Conservation (phyloP, 768 basidiomycete genomes). For the Pisolithus tinctorius region DNA sequence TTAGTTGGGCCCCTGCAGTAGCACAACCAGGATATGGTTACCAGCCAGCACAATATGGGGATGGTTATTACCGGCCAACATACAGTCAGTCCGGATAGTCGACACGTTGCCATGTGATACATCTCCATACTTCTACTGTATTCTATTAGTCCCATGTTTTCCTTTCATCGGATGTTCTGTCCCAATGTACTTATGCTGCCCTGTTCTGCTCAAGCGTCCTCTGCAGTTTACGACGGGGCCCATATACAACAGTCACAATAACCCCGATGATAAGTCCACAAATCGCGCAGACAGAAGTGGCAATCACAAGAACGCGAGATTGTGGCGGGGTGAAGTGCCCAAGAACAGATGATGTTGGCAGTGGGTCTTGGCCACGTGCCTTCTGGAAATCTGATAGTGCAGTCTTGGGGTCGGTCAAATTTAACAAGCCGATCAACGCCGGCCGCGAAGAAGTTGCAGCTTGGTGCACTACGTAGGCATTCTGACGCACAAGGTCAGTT, state of each 20-base stretch:
- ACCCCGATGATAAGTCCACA: conserved; percentile 34
- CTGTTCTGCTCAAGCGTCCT: conserved; percentile 3
- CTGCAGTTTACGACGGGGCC: neutral
- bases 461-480: conserved; percentile 48
- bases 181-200: conserved; percentile 4
- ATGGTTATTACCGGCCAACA: conserved; percentile 27
- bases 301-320: conserved; percentile 8
- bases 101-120: neutral
- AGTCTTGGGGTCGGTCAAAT: conserved; percentile 32
- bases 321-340: conserved; percentile 10
- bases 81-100: conserved; percentile 15
- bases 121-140: neutral
- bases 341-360: conserved; percentile 16
- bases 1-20: conserved; percentile 31
- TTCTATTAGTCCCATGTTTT: neutral
- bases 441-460: conserved; percentile 31
- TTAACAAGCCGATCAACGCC: conserved; percentile 41
- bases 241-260: conserved; percentile 16
- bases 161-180: neutral
- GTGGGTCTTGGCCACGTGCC: conserved; percentile 36
- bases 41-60: conserved; percentile 20
- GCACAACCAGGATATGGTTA: conserved; percentile 31
- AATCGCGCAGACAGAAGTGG: conserved; percentile 19
- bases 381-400: conserved; percentile 35
- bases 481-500: conserved; percentile 28